Base-by-base conservation (phyloP, 495 filamentous ascomycete genomes). In the Neurospora sp. region DNA sequence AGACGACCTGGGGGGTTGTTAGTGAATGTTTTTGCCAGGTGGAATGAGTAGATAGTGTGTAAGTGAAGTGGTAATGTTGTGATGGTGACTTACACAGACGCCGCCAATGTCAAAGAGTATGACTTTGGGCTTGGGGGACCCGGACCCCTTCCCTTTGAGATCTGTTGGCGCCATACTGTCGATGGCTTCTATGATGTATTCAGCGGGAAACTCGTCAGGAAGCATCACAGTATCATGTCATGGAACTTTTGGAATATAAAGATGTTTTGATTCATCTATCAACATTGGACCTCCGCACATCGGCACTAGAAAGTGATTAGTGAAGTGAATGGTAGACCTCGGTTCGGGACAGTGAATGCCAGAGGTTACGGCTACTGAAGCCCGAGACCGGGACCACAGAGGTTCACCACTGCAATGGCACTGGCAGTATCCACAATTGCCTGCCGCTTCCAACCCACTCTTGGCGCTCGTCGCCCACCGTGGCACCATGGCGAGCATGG, bases 31-130 rank as follows among this genome's bases (percentile, higher is more conserved):
- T 27, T 27, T 2, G 27, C 27, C 27, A 27, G 27, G 27, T 27
- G 27, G 27, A 27, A 27, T 27, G 27, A 27, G 27, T 27, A 27
- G 27, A 27, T 27, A 27, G 27, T 31, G 35, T 35, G 35, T 35
- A 35, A 31, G 31, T 14, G 27, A 39, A 38, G 66, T 23, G 18
- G 27, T 54, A 59, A 42, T 38, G 42, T 23, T 37, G 48, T 38
- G 39, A 5, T 23, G 31, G 46, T 40, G 72, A 85, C 92, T 84
- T 92, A 97, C 96, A 86, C 93, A 96, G 76, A 99, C 96, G 74
- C 96, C 96, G 62, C 96, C 96, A 79, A 99, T 94, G 82, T 99
- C 96, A 81, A 99, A 99, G 46, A 99, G 85, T 39, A 97, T 83
- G 72, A 93, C 94, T 78, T 94, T 90, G 23, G 94, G 92, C 69